Evolutionary conservation across 2,329 filamentous ascomycete genomes (phyloP), one percentile per base, ranked within the genome.

Genomic region (Didymella lethalis): DNA sequence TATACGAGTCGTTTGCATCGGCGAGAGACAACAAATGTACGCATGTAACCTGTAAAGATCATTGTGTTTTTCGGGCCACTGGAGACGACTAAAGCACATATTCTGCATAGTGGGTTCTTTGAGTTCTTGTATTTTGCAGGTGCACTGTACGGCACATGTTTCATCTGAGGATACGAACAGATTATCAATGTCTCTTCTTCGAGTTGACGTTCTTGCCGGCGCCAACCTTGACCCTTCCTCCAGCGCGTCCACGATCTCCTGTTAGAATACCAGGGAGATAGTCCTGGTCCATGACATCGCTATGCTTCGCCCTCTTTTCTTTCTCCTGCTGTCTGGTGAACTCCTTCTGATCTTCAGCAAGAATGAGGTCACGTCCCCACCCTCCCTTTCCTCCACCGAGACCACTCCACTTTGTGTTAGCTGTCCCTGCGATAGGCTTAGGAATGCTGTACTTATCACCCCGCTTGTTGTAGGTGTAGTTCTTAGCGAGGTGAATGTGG

Each of bases 281-380:
- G 78, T 99, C 94, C 73, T 96, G 89, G 73, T 98, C 94, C 94
- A 98, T 96, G 56, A 97, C 79, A 78, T 97, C 92, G 72, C 87
- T 88, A 75, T 91, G 87, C 72, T 88, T 89, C 52, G 81, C 82
- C 68, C 90, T 86, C 68, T 84, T 86, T 73, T 90, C 86, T 66
- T 88, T 84, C 3, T 84, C 84, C 16, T 85, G 76, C 52, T 88
- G 88, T 64, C 85, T 82, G 41, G 85, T 77, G 77, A 91, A 98
- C 81, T 99, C 95, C 81, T 96, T 97, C 82, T 99, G 95, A 75
- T 99, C 95, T 79, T 97, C 94, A 0, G 93, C 88, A 10, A 99
- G 80, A 53, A 99, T 91, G 64, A 99, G 80, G 34, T 89, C 88
- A 40, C 85, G 85, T 10, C 93, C 94, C 92, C 95, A 98, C 16